Evolutionary conservation across 169 alveolate genomes (phyloP).

Genomic region (Besnoitia besnoiti): DNA sequence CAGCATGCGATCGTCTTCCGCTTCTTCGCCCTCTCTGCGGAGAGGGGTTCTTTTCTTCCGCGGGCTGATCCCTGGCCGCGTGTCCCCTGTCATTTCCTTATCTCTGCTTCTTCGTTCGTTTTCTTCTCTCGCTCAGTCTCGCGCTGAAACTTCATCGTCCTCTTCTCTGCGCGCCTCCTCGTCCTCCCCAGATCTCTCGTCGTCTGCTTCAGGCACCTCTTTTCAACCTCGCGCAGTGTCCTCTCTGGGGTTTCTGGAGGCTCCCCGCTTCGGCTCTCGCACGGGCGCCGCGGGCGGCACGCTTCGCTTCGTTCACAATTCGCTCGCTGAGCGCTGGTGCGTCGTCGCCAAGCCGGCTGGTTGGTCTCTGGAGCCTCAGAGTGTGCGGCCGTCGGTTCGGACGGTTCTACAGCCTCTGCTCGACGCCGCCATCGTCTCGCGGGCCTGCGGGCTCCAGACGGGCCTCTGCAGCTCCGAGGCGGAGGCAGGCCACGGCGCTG

Average conservation of each 20-base stretch:
- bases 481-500: not conserved
- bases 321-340: constrained; percentile 20
- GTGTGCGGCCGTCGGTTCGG: not conserved
- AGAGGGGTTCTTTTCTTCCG: not conserved
- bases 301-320: constrained; percentile 23
- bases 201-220: not conserved
- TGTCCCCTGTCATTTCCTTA: not conserved
- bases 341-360: constrained; percentile 25
- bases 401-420: constrained; percentile 8
- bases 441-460: not conserved
- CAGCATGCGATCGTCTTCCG: not conserved
- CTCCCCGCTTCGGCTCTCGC: not conserved
- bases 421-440: not conserved
- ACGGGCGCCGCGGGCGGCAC: constrained; percentile 3
- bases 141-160: not conserved
- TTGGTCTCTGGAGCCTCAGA: not conserved
- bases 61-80: not conserved
- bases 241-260: not conserved
- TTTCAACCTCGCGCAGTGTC: not conserved
- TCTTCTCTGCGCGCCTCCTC: not conserved
- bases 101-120: not conserved
- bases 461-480: not conserved
- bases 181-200: not conserved
- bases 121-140: not conserved
- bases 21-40: not conserved